Conservation (phyloP, 176 grass and related monocot species). For the Bothriochloa decipiens region DNA sequence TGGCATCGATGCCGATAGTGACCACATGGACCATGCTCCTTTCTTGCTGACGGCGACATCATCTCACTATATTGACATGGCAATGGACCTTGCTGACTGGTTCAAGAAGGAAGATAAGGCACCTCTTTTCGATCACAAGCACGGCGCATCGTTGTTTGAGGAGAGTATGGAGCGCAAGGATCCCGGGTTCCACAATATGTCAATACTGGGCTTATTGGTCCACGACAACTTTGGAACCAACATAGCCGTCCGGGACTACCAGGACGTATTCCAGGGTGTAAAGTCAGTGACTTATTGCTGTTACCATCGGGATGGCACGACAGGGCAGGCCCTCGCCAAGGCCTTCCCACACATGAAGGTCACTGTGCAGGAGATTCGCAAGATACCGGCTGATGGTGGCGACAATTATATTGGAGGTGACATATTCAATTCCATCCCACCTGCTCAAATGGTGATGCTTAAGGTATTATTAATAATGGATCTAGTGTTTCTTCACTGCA, state of each 20-base stretch:
- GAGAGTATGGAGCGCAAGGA: slow-evolving; percentile 15
- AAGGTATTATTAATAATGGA: slow-evolving; percentile 14
- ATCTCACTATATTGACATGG: background rate
- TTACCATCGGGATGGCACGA: slow-evolving; percentile 36
- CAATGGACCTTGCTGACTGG: slow-evolving; percentile 26
- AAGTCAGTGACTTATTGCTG: slow-evolving; percentile 47
- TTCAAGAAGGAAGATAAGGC: slow-evolving; percentile 7
- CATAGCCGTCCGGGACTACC: background rate
- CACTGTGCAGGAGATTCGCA: slow-evolving; percentile 40
- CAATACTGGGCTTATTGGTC: background rate
- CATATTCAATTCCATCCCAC: slow-evolving; percentile 54
- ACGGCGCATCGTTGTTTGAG: slow-evolving; percentile 1
- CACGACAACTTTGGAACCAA: background rate
- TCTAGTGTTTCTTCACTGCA: background rate
- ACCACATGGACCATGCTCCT: background rate
- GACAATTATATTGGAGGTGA: slow-evolving; percentile 47
- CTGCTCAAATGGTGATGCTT: slow-evolving; percentile 44
- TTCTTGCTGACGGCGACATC: background rate
- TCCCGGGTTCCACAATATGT: slow-evolving; percentile 16
- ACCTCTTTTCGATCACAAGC: slow-evolving; percentile 23
- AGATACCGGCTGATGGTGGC: background rate
- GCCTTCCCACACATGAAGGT: slow-evolving; percentile 39
- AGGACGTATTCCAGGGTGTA: slow-evolving; percentile 33
- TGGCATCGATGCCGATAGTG: background rate
- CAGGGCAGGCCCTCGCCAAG: slow-evolving; percentile 30